Conservation (phyloP, 176 grass and related monocot species). For the sorghum (Sorghum bicolor) region Sorghum_bicolor_NCBIv3 NC_012872.2:4440001-4440500, state of each 20-base stretch:
- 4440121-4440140: not conserved
- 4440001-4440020: no score
- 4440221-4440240: not conserved
- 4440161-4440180: not conserved
- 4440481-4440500: conserved; percentile 35
- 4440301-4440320: not conserved
- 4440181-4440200: not conserved
- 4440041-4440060: no score
- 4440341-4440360: not conserved
- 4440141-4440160: not conserved
- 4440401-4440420: not conserved
- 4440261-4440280: not conserved
- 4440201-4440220: not conserved
- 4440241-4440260: not conserved
- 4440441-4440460: conserved; percentile 18
- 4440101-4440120: not conserved
- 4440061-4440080: not conserved
- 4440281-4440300: not conserved
- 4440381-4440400: conserved; percentile 17
- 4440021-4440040: no score
- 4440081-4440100: not conserved
- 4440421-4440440: not conserved
- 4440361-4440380: not conserved
- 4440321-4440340: not conserved
- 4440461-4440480: not conserved